phyloP scores from a whole-genome alignment of 2,329 filamentous ascomycete genomes.

The Verticillium longisporum region DNA sequence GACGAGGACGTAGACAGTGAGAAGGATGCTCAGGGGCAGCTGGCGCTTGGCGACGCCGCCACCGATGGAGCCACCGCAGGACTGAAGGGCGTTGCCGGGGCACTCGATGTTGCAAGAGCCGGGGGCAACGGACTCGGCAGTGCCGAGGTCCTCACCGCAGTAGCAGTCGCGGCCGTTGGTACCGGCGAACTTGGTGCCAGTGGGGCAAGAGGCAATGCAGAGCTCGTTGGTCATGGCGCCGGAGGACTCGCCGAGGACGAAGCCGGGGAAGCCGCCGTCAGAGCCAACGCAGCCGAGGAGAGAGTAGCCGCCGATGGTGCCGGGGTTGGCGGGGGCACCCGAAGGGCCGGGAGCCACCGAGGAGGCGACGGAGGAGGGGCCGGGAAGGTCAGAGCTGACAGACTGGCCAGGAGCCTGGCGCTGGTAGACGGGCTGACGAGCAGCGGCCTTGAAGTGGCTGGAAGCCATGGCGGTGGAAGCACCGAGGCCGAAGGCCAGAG shows the following conservation, averaged over 20 bases:
- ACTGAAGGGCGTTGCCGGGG: constrained; percentile 29
- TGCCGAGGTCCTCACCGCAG: constrained; percentile 32
- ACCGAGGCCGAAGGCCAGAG: constrained; percentile 1
- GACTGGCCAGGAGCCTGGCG: neutral
- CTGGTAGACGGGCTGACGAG: neutral
- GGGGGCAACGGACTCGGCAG: constrained; percentile 23
- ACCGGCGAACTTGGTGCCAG: constrained; percentile 6
- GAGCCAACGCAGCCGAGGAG: constrained; percentile 22
- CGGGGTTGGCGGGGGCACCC: constrained; percentile 8
- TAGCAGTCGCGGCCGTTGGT: constrained; percentile 26
- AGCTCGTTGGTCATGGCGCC: constrained; percentile 14
- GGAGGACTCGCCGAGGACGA: constrained; percentile 10
- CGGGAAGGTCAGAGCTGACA: neutral
- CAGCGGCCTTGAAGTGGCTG: neutral
- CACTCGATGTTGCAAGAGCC: constrained; percentile 29
- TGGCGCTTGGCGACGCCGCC: constrained; percentile 1
- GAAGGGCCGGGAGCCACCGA: neutral
- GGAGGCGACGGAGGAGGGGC: neutral
- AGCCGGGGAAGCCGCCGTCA: constrained; percentile 17
- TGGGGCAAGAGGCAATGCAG: constrained; percentile 17
- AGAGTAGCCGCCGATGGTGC: constrained; percentile 11
- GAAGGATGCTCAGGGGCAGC: neutral
- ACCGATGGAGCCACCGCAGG: constrained; percentile 32
- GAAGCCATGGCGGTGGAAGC: neutral
- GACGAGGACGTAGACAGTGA: constrained; percentile 1